Evolutionary conservation across 1,284 basidiomycete species (phyloP).

Genomic region (Pyrrhoderma noxium): DNA sequence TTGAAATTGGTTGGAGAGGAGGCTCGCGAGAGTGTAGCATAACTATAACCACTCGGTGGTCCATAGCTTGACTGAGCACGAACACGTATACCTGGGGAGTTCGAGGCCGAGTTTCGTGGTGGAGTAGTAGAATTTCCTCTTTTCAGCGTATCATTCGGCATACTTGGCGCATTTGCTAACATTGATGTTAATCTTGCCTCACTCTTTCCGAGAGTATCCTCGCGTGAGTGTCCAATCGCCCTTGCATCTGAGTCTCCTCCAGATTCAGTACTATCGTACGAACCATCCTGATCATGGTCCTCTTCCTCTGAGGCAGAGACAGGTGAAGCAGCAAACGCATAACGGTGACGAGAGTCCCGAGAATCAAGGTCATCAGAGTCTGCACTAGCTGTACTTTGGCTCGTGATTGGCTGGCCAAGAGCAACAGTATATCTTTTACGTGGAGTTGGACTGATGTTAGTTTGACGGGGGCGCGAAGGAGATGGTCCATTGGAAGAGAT

Average conservation of each 20-base stretch:
- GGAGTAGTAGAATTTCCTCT: conserved; percentile 8
- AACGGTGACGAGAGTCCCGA: conserved; percentile 21
- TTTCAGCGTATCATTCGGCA: conserved; percentile 17
- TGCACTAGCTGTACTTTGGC: conserved; percentile 26
- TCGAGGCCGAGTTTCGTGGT: conserved; percentile 20
- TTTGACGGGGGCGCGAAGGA: conserved; percentile 26
- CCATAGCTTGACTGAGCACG: conserved; percentile 50
- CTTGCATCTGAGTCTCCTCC: conserved; percentile 25
- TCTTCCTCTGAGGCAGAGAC: conserved; percentile 28
- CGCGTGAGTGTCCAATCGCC: conserved; percentile 28
- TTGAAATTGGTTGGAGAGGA: conserved; percentile 22
- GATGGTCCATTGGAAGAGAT: conserved; percentile 26
- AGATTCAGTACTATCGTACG: conserved; percentile 25
- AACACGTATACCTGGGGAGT: conserved; percentile 23
- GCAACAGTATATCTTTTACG: conserved; percentile 78
- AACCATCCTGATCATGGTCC: conserved; percentile 19
- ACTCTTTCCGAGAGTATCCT: conserved; percentile 57
- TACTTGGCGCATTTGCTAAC: conserved; percentile 12
- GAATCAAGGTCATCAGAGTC: conserved; percentile 20
- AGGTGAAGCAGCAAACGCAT: conserved; percentile 34
- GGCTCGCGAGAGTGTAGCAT: conserved; percentile 19
- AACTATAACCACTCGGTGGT: conserved; percentile 18
- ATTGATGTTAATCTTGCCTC: neutral
- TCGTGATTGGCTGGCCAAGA: conserved; percentile 58
- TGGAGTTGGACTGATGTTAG: conserved; percentile 50